These are phyloP conservation scores for Rhizophora apiculata DNA, from an alignment of 345 rosid genomes.

Conservation along the genomic window DNA sequence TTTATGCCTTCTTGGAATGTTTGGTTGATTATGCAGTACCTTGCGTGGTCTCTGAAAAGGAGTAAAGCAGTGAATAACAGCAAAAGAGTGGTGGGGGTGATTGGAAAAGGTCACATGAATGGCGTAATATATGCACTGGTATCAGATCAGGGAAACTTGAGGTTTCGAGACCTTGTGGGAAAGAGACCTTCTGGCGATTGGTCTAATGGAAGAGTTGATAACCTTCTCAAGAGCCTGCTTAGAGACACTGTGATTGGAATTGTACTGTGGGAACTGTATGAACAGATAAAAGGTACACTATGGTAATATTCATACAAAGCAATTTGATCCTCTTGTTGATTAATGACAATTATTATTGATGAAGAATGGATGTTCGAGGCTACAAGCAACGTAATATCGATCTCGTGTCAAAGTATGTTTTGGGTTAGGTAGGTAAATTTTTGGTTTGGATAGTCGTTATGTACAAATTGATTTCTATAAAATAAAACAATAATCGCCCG, in stretches of 20 bases:
- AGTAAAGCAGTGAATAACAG: slow-evolving; percentile 83
- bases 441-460: too few relatives aligned
- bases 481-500: too few relatives aligned
- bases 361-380: too few relatives aligned
- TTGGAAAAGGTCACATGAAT: slow-evolving; percentile 88
- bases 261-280: slow-evolving; percentile 32
- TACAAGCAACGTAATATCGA: too few relatives aligned
- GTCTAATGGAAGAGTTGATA: slow-evolving; percentile 34
- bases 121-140: slow-evolving; percentile 75
- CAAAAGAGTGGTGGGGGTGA: slow-evolving; percentile 80
- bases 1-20: neutral
- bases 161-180: slow-evolving; percentile 73
- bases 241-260: slow-evolving; percentile 48
- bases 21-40: slow-evolving; percentile 45
- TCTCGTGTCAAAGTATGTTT: too few relatives aligned
- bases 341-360: too few relatives aligned
- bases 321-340: too few relatives aligned
- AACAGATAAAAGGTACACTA: slow-evolving; percentile 23
- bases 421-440: too few relatives aligned
- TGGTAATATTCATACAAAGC: slow-evolving; percentile 2
- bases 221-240: slow-evolving; percentile 32
- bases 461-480: too few relatives aligned
- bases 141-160: slow-evolving; percentile 65
- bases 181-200: slow-evolving; percentile 30
- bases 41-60: slow-evolving; percentile 90